These are phyloP conservation scores for Termitomyces sp. DNA, from an alignment of 768 basidiomycete genomes.

Conservation along the genomic window DNA sequence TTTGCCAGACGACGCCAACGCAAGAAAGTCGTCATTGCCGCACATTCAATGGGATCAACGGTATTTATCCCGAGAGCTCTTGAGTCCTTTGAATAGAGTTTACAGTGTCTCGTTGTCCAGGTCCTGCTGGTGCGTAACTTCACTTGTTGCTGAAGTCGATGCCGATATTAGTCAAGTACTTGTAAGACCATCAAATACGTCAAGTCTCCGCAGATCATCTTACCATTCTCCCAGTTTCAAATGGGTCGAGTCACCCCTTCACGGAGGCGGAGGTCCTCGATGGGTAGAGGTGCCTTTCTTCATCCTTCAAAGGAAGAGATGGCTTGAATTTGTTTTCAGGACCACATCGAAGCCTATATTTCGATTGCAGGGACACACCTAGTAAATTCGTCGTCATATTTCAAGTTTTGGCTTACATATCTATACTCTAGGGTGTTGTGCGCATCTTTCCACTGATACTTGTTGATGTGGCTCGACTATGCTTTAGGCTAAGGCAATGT, in stretches of 20 bases:
- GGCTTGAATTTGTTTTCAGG: constrained; percentile 28
- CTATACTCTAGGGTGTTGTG: constrained; percentile 60
- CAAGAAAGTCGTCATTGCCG: constrained; percentile 77
- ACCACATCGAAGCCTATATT: constrained; percentile 82
- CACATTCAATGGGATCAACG: constrained; percentile 84
- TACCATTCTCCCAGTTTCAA: constrained; percentile 58
- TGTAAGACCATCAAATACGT: constrained; percentile 46
- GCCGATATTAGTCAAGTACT: constrained; percentile 52
- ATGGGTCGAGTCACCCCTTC: constrained; percentile 89
- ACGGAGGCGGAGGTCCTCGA: constrained; percentile 74
- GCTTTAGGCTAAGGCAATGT: constrained; percentile 82
- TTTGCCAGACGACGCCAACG: constrained; percentile 53
- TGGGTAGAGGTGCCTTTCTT: constrained; percentile 79
- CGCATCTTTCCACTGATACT: constrained; percentile 17
- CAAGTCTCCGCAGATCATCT: constrained; percentile 1
- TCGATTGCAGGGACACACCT: constrained; percentile 85
- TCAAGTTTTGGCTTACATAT: background rate
- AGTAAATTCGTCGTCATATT: constrained; percentile 27
- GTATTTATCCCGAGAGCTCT: constrained; percentile 33
- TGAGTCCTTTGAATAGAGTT: background rate
- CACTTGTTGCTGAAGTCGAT: background rate
- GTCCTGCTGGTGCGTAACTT: constrained; percentile 41
- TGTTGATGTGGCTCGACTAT: background rate
- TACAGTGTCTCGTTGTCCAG: constrained; percentile 18
- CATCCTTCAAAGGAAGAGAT: background rate